Percentiles rank a stretch among this genome's conserved stretches.
phyloP scores from a whole-genome alignment of 306 rosid species.

The Gastrolobium villosum region DNA sequence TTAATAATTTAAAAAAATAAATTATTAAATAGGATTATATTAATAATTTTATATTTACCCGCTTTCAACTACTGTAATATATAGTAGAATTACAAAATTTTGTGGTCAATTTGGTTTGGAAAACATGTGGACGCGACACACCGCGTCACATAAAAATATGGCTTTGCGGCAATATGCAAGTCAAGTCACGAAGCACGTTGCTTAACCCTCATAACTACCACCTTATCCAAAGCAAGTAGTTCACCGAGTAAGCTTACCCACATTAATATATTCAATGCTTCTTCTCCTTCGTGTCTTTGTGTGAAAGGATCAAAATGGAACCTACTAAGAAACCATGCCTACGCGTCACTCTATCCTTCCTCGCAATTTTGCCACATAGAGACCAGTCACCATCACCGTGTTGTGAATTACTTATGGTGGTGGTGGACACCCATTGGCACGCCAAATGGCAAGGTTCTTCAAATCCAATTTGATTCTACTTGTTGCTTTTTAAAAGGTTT shows the following conservation, averaged over 20 bases:
- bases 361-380: constrained; percentile 27
- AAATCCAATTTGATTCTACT: constrained; percentile 14
- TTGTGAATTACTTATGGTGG: constrained; percentile 17
- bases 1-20: too few species aligned
- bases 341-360: constrained; percentile 49
- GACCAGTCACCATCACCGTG: constrained; percentile 39
- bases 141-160: constrained; percentile 40
- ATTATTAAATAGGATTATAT: too few species aligned
- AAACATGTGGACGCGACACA: constrained; percentile 49
- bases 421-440: constrained; percentile 32
- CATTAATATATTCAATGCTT: constrained; percentile 4
- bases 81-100: not conserved
- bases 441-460: constrained; percentile 47
- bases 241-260: constrained; percentile 52
- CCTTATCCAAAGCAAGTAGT: constrained; percentile 54
- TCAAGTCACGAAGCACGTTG: constrained; percentile 56
- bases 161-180: constrained; percentile 45
- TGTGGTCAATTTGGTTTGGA: not conserved
- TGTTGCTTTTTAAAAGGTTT: constrained; percentile 17
- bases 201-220: constrained; percentile 44
- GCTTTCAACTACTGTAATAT: not conserved
- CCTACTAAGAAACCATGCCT: constrained; percentile 44
- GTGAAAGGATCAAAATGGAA: constrained; percentile 43
- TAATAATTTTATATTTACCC: not conserved
- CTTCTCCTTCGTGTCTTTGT: constrained; percentile 41